Evolutionary conservation across 257 asterid genomes (phyloP).

Genomic region (Solanum lycopersicoides): DNA sequence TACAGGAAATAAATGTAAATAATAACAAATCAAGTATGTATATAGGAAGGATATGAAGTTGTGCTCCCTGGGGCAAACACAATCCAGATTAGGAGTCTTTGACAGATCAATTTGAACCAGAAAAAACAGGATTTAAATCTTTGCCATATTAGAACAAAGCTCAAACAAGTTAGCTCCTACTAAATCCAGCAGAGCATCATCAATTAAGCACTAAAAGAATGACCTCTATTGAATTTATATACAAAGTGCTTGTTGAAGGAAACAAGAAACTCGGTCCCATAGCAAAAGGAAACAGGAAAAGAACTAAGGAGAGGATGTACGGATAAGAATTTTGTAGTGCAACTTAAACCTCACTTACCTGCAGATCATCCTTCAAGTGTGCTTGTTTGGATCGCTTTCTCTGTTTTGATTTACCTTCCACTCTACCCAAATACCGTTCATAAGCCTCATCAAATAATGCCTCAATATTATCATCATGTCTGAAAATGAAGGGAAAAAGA

Average conservation of each 20-base stretch:
- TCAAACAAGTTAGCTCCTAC: background rate
- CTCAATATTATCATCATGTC: slow-evolving; percentile 66
- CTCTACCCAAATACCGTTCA: slow-evolving; percentile 51
- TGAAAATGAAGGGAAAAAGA: slow-evolving; percentile 12
- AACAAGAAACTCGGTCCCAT: background rate
- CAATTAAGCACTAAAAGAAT: background rate
- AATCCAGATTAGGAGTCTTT: background rate
- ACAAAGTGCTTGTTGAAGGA: background rate
- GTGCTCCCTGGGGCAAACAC: background rate
- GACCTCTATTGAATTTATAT: background rate
- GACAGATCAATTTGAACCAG: background rate
- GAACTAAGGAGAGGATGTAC: background rate
- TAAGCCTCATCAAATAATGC: slow-evolving; percentile 71
- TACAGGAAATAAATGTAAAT: background rate
- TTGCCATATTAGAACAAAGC: background rate
- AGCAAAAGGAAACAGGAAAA: background rate
- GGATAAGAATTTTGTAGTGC: background rate
- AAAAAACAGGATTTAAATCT: background rate
- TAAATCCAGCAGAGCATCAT: background rate
- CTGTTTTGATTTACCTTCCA: slow-evolving; percentile 75
- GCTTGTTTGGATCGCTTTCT: slow-evolving; percentile 70
- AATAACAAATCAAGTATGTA: background rate
- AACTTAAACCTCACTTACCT: slow-evolving; percentile 23
- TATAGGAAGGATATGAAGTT: background rate
- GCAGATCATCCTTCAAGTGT: slow-evolving; percentile 36